A percentile compares a stretch with the other conserved stretches of the same genome.
Evolutionary conservation across 1,284 basidiomycete genomes (phyloP).

Genomic region (Ceratobasidium sp.): DNA sequence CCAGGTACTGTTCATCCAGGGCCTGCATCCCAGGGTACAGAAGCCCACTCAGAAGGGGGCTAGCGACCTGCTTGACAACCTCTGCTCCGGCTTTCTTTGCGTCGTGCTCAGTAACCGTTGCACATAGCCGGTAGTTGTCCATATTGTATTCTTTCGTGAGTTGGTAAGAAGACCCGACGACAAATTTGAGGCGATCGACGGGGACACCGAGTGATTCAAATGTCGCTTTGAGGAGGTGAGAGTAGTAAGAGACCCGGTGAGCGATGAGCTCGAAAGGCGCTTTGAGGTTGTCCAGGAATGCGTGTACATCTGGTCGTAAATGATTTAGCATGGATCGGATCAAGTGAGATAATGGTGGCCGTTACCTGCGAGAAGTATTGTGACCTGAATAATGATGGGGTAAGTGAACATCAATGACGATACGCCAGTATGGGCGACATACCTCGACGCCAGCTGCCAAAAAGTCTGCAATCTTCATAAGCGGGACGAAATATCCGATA

Average conservation of each 20-base stretch:
- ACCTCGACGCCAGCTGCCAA: slow-evolving; percentile 87
- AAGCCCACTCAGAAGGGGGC: slow-evolving; percentile 87
- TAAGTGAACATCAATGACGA: neutral
- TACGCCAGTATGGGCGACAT: slow-evolving; percentile 39
- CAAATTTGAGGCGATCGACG: slow-evolving; percentile 80
- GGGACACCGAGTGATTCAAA: slow-evolving; percentile 92
- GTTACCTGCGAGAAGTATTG: slow-evolving; percentile 84
- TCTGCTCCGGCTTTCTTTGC: slow-evolving; percentile 99
- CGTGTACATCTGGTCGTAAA: slow-evolving; percentile 98
- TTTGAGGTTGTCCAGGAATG: slow-evolving; percentile 98
- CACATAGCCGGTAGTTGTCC: slow-evolving; percentile 91
- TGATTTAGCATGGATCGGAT: slow-evolving; percentile 49
- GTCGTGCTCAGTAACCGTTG: slow-evolving; percentile 92
- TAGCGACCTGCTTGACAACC: slow-evolving; percentile 97
- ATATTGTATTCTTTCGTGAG: slow-evolving; percentile 91
- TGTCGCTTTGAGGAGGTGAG: slow-evolving; percentile 79
- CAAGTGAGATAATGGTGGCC: slow-evolving; percentile 41
- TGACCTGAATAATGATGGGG: slow-evolving; percentile 59
- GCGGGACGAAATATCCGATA: slow-evolving; percentile 95
- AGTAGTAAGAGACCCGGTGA: slow-evolving; percentile 91
- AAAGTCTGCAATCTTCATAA: slow-evolving; percentile 98
- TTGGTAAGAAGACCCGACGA: slow-evolving; percentile 92
- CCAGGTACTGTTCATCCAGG: slow-evolving; percentile 96
- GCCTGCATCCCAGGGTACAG: slow-evolving; percentile 97
- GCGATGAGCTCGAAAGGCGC: slow-evolving; percentile 93